Conservation (phyloP, 1,284 basidiomycete species). For the Takashimella koratensis region DNA sequence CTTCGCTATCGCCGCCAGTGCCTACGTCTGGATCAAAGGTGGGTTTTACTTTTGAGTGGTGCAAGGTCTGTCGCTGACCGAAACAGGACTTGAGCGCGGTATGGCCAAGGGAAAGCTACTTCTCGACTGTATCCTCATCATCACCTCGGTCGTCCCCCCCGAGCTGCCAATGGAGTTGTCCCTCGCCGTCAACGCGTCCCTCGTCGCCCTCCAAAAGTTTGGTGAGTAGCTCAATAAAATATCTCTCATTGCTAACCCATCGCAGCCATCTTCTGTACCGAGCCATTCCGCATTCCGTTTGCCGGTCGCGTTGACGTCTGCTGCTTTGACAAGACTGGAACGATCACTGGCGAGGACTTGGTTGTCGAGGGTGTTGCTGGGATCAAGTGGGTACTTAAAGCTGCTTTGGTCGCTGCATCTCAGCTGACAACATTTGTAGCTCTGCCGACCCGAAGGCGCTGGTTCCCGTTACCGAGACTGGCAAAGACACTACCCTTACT, state of each 20-base stretch:
- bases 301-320: conserved; percentile 93
- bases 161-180: conserved; percentile 95
- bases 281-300: conserved; percentile 91
- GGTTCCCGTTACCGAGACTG: conserved; percentile 70
- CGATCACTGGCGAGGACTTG: conserved; percentile 91
- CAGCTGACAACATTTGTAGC: conserved; percentile 45
- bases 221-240: too few species aligned
- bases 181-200: conserved; percentile 86
- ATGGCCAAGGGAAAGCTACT: conserved; percentile 89
- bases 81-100: conserved; percentile 73
- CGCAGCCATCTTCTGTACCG: conserved; percentile 96
- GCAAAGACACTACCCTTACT: conserved; percentile 75
- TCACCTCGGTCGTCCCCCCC: conserved; percentile 92
- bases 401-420: neutral
- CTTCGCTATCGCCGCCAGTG: conserved; percentile 90
- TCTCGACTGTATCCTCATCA: conserved; percentile 87
- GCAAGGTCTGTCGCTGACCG: conserved; percentile 1
- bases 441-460: conserved; percentile 62
- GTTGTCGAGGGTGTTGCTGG: conserved; percentile 89
- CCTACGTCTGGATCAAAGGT: conserved; percentile 95
- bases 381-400: conserved; percentile 72
- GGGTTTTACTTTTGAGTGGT: conserved; percentile 26
- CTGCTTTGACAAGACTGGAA: conserved; percentile 97
- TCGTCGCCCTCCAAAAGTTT: conserved; percentile 88
- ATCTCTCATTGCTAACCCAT: conserved; percentile 55